Base-by-base conservation (phyloP, 345 rosid genomes). In the Brassica carinata region DNA sequence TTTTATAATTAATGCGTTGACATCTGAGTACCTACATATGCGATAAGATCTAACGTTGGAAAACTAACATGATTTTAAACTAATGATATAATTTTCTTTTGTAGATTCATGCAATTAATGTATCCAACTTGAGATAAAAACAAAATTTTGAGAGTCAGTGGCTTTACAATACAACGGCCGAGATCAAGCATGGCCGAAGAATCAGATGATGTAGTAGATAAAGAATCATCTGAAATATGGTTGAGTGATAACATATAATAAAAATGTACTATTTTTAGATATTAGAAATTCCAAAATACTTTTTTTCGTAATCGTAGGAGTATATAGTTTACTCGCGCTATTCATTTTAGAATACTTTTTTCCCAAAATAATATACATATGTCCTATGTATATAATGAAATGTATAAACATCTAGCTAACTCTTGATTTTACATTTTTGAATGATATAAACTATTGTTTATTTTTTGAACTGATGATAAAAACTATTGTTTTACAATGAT, bases 41-140 rank as follows among this genome's bases (percentile, higher is more conserved):
- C 66, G 67, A 76, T 67, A 57, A 69, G 80, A 77, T 77, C 80
- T 70, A 34, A 31, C 69, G n/a, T 77, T 77, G 80, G 69, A 45
- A 76, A 69, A 43, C 62, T 77, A 69, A 45, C 62, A 77, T 9
- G 8, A 36, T 14, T 13, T 45, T 34, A 18, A 45, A 65, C 19
- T 10, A 17, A 29, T 13, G 57, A 13, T 48, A 26, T 2, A n/a
- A 4, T n/a, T 33, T n/a, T 0, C n/a, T 55, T 45, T 48, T 48
- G n/a, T 14, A 48, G 61, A 2, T 40, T 11, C 78, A 38, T 67
- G 67, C 67, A 18, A 69, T 77, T 69, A 77, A 77, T 69, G 59
- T 61, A 38, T n/a, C 23, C 2, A 26, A 67, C 40, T 76, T 55
- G 40, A 53, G 58, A n/a, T 53, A 48, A 45, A 45, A 45, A 45